Conservation (phyloP, 2,329 filamentous ascomycete species). For the Arthrobotrys iridis region DNA sequence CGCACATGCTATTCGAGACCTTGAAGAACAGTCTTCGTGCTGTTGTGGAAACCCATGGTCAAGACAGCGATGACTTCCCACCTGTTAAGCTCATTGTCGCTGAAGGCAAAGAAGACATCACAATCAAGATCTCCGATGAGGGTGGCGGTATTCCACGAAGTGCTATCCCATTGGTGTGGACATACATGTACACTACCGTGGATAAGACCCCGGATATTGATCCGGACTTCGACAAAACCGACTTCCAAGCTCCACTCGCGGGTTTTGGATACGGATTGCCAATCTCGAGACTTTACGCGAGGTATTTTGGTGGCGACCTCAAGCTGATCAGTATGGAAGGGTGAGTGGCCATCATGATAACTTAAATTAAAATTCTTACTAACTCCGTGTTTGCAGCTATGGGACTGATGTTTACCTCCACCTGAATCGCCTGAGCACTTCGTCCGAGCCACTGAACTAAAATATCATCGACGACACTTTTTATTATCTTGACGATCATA, state of each 20-base stretch:
- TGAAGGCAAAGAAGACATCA: slow-evolving; percentile 97
- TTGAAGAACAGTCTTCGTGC: slow-evolving; percentile 97
- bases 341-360: slow-evolving; percentile 67
- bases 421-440: slow-evolving; percentile 92
- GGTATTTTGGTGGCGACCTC: slow-evolving; percentile 96
- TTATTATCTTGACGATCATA: neutral
- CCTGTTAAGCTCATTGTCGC: slow-evolving; percentile 97
- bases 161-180: slow-evolving; percentile 97
- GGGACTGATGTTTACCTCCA: slow-evolving; percentile 98
- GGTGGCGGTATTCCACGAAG: slow-evolving; percentile 94
- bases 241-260: slow-evolving; percentile 99
- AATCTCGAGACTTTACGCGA: slow-evolving; percentile 90
- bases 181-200: slow-evolving; percentile 99
- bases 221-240: slow-evolving; percentile 97
- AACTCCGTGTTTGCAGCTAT: slow-evolving; percentile 71
- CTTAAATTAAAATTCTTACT: slow-evolving; percentile 13
- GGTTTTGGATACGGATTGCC: slow-evolving; percentile 98
- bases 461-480: neutral
- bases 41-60: slow-evolving; percentile 92
- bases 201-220: slow-evolving; percentile 94
- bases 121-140: slow-evolving; percentile 97
- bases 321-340: slow-evolving; percentile 99
- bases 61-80: slow-evolving; percentile 88
- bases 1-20: slow-evolving; percentile 99
- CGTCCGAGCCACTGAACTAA: slow-evolving; percentile 80